phyloP scores from a whole-genome alignment of 2,329 filamentous ascomycete species.

The Septoria petroselini region DNA sequence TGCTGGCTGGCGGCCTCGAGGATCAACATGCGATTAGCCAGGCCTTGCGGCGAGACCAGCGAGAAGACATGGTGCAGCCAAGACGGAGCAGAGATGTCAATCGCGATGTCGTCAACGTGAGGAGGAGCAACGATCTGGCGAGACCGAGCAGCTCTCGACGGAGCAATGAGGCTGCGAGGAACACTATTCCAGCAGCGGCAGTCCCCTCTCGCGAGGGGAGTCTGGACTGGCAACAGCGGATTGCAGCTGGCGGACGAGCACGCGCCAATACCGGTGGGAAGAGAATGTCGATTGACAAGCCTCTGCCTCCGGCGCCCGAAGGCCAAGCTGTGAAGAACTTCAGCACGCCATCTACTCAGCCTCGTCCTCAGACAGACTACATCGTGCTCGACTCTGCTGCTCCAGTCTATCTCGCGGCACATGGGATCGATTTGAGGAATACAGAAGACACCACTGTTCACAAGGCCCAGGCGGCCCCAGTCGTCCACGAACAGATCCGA shows the following conservation, averaged over 20 bases:
- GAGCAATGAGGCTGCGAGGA: slow-evolving; percentile 3
- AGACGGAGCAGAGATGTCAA: slow-evolving; percentile 6
- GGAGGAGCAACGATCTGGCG: slow-evolving; percentile 3
- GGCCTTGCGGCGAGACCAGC: slow-evolving; percentile 11
- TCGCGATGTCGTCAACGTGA: slow-evolving; percentile 8
- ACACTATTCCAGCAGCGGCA: slow-evolving; percentile 1
- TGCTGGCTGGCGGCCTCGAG: slow-evolving; percentile 9
- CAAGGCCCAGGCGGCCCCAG: slow-evolving; percentile 41
- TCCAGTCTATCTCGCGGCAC: slow-evolving; percentile 14
- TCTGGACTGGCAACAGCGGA: background rate
- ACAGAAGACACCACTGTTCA: slow-evolving; percentile 42
- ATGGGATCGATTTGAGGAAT: slow-evolving; percentile 27
- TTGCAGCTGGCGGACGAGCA: background rate
- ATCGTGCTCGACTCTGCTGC: slow-evolving; percentile 17
- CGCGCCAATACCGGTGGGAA: background rate
- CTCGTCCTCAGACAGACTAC: background rate
- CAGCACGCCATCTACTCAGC: background rate
- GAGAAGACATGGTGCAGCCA: background rate
- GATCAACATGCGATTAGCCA: slow-evolving; percentile 13
- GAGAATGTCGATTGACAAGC: background rate
- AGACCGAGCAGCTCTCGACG: background rate
- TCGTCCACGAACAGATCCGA: slow-evolving; percentile 50
- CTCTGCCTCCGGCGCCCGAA: background rate
- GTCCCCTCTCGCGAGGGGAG: slow-evolving; percentile 6
- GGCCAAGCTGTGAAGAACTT: slow-evolving; percentile 1